These are phyloP conservation scores for Thalia dealbata DNA, from an alignment of 176 grass and related monocot genomes.

Conservation along the genomic window DNA sequence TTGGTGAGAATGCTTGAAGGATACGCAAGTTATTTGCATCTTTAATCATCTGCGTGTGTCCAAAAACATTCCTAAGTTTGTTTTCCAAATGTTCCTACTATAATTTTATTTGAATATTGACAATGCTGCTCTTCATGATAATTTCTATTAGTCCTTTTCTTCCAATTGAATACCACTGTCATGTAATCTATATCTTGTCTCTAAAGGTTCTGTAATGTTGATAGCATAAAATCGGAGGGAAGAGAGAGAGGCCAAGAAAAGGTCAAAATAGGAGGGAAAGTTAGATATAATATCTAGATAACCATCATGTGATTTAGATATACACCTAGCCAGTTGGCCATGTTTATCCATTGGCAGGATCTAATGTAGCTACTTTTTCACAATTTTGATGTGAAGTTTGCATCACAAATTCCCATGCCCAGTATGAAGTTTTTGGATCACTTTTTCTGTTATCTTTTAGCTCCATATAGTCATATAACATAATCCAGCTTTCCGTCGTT, in stretches of 20 bases:
- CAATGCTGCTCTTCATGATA: not conserved
- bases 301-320: not conserved
- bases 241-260: not conserved
- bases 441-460: not conserved
- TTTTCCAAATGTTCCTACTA: not conserved
- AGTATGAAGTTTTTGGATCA: not conserved
- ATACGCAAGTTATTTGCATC: not conserved
- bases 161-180: not conserved
- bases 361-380: not conserved
- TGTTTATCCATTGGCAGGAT: not conserved
- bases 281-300: not conserved
- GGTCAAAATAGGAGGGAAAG: not conserved
- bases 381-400: not conserved
- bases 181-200: no score
- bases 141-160: not conserved
- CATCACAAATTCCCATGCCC: not conserved
- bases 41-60: not conserved
- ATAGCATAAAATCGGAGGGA: no score
- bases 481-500: not conserved
- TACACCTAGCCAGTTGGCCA: not conserved
- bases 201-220: no score
- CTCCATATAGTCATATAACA: not conserved
- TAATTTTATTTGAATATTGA: not conserved
- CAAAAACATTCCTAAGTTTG: not conserved
- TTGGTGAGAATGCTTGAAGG: not conserved